Conservation (phyloP, 2,329 filamentous ascomycete genomes). For the Pseudogymnoascus sp. region DNA sequence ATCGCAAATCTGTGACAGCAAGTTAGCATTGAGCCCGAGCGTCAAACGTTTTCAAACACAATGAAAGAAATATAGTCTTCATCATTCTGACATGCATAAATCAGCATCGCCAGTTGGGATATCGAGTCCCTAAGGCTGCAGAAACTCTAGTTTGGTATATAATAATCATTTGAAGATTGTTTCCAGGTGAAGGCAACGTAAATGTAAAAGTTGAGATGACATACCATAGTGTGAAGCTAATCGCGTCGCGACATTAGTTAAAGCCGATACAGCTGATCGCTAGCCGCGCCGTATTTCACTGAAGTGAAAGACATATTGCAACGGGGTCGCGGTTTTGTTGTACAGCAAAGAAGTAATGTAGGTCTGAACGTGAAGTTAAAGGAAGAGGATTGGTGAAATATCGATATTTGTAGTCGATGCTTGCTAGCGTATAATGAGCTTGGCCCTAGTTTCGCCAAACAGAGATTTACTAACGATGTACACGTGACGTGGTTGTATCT, state of each 20-base stretch:
- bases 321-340: neutral
- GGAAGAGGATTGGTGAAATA: conserved; percentile 7
- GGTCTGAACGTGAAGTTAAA: neutral
- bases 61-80: neutral
- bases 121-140: conserved; percentile 8
- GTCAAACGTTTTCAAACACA: neutral
- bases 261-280: neutral
- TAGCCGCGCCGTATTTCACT: neutral
- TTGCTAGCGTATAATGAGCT: neutral
- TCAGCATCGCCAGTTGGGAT: conserved; percentile 10
- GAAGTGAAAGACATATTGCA: neutral
- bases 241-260: neutral
- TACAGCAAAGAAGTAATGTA: neutral
- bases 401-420: conserved; percentile 10
- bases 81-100: conserved; percentile 9
- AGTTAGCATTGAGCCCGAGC: conserved; percentile 3
- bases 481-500: neutral
- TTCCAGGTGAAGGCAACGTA: neutral
- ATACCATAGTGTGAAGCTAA: conserved; percentile 1
- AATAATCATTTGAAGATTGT: conserved; percentile 10
- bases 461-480: neutral
- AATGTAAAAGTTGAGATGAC: neutral
- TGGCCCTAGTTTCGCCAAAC: conserved; percentile 10
- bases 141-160: conserved; percentile 10
- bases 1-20: neutral